Evolutionary conservation across 2,329 filamentous ascomycete genomes (phyloP).

Genomic region (Trichoderma brevicompactum): DNA sequence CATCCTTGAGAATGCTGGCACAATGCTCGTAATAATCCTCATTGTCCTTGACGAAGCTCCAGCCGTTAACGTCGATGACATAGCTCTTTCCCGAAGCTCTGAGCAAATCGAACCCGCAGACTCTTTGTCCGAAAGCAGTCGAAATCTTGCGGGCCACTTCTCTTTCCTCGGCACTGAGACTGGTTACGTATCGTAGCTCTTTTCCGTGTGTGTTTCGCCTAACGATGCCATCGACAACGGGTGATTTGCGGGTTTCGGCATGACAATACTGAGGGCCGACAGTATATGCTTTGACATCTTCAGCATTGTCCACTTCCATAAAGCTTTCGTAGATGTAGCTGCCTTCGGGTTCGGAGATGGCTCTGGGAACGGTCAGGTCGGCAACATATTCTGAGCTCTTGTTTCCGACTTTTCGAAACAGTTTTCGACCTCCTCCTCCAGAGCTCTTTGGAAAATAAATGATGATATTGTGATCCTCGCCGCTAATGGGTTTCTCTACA

Average conservation of each 20-base stretch:
- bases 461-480: conserved; percentile 98
- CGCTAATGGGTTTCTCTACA: conserved; percentile 97
- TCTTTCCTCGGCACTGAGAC: conserved; percentile 77
- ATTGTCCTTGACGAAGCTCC: conserved; percentile 99
- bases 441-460: conserved; percentile 92
- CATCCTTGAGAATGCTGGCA: conserved; percentile 80
- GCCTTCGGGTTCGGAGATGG: conserved; percentile 75
- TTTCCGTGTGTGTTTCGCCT: conserved; percentile 97
- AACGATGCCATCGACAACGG: conserved; percentile 94
- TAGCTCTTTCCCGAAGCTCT: conserved; percentile 88
- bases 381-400: conserved; percentile 96
- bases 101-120: conserved; percentile 94
- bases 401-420: conserved; percentile 98
- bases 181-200: conserved; percentile 93
- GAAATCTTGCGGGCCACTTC: conserved; percentile 89
- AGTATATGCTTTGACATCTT: conserved; percentile 98
- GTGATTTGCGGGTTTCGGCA: conserved; percentile 94
- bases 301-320: conserved; percentile 92
- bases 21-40: conserved; percentile 97
- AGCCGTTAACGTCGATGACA: conserved; percentile 98
- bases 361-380: conserved; percentile 74
- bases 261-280: conserved; percentile 93
- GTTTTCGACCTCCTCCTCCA: conserved; percentile 84
- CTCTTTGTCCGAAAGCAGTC: conserved; percentile 87
- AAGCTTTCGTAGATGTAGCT: conserved; percentile 99